phyloP scores from a whole-genome alignment of 2,329 filamentous ascomycete genomes.

The Colletotrichum sublineola region DNA sequence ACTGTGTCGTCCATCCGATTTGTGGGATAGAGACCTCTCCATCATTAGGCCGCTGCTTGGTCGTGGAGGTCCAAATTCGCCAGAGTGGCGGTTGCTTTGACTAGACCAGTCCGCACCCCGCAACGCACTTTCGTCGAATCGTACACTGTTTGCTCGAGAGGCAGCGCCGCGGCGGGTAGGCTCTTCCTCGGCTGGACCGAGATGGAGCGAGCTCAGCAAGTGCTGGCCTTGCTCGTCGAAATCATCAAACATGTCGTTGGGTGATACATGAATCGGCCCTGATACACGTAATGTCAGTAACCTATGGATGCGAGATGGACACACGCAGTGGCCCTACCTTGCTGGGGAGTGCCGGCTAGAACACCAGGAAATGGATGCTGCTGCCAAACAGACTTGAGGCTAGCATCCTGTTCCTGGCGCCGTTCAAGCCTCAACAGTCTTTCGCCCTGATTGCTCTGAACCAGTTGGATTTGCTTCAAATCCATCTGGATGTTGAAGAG shows the following conservation, averaged over 20 bases:
- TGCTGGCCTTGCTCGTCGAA: slow-evolving; percentile 90
- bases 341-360: slow-evolving; percentile 84
- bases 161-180: slow-evolving; percentile 86
- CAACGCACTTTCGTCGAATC: slow-evolving; percentile 95
- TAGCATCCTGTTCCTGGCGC: slow-evolving; percentile 75
- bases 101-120: slow-evolving; percentile 86
- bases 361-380: slow-evolving; percentile 92
- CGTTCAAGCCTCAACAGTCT: slow-evolving; percentile 73
- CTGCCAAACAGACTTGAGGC: slow-evolving; percentile 89
- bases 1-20: slow-evolving; percentile 94
- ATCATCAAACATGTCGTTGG: slow-evolving; percentile 88
- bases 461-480: slow-evolving; percentile 75
- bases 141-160: slow-evolving; percentile 95
- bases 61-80: slow-evolving; percentile 83
- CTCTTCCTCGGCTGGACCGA: slow-evolving; percentile 86
- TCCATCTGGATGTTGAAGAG: slow-evolving; percentile 78
- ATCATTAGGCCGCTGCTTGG: slow-evolving; percentile 89
- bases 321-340: slow-evolving; percentile 69
- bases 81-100: slow-evolving; percentile 83
- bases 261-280: slow-evolving; percentile 85
- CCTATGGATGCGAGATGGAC: neutral
- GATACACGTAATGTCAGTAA: slow-evolving; percentile 45
- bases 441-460: slow-evolving; percentile 73
- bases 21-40: slow-evolving; percentile 92
- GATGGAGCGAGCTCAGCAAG: slow-evolving; percentile 82